Evolutionary conservation across 306 rosid species (phyloP), one percentile per base, ranked within the genome.

Genomic region (Acacia acuminata): DNA sequence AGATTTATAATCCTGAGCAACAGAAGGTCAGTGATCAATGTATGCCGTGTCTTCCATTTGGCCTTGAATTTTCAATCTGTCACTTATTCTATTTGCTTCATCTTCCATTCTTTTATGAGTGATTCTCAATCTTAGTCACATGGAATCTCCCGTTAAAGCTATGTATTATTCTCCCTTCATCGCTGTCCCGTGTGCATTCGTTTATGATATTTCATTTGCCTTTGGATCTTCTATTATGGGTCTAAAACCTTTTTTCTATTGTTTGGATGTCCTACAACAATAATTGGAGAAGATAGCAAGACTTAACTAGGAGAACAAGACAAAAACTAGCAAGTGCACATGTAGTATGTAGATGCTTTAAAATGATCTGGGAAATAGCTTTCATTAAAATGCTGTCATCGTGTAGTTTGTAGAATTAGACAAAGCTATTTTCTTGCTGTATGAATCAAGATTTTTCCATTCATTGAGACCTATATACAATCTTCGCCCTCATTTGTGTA

Each of bases 1-100:
- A 93, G 85, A 83, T 85, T 90, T 96, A 96, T 85, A 90, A 86
- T 27, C 96, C 97, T 81, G 94, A 94, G 89, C 90, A 94, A 87
- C 96, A 96, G 85, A 89, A 94, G 99, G 99, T 86, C 86, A 84
- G 94, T 84, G 75, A 84, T 81, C 45, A 47, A 77, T 85, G 69
- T 84, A 60, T 82, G 27, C 56, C 70, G 63, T 78, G 51, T 70
- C 40, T 42, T 84, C 44, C 80, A 75, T 78, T 87, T 67, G 27
- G 77, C 69, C 36, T 44, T 43, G 27, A 71, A 43, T 71, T n/a
- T 71, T 44, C 77, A 45, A 22, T 60, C 71, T 36, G 69, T 71
- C 80, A 25, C 34, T 27, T 69, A 73, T 19, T 36, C 44, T 43
- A 56, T 58, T 82, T 24, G 78, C 64, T 48, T 78, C 48, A 30